Percentiles rank a stretch among this genome's conserved stretches.
phyloP scores from a whole-genome alignment of 208 protist genomes.

The Crithidia fasciculata region DNA sequence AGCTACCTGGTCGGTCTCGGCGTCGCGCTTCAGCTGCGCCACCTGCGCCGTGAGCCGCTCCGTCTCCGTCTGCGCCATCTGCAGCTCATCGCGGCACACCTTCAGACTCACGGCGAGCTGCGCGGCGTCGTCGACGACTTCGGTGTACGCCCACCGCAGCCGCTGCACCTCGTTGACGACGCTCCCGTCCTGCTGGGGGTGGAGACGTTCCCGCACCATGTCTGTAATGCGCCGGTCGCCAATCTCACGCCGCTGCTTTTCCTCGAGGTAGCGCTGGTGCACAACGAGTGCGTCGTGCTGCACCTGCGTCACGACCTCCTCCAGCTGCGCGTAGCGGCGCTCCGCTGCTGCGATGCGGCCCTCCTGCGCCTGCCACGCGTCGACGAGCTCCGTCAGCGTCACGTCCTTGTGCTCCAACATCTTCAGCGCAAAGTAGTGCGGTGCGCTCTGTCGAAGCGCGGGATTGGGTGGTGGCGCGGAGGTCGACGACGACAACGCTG shows the following conservation, averaged over 20 bases:
- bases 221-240: slow-evolving; percentile 78
- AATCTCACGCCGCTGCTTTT: slow-evolving; percentile 75
- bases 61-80: slow-evolving; percentile 24
- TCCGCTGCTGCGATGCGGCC: slow-evolving; percentile 48
- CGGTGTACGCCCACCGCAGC: slow-evolving; percentile 64
- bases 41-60: slow-evolving; percentile 34
- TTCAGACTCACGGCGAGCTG: slow-evolving; percentile 72
- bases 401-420: slow-evolving; percentile 76
- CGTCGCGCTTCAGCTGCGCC: slow-evolving; percentile 54
- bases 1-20: slow-evolving; percentile 65
- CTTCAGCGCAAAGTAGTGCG: slow-evolving; percentile 80
- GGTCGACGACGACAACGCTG: neutral
- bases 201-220: slow-evolving; percentile 72
- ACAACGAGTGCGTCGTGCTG: slow-evolving; percentile 69
- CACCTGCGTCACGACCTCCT: slow-evolving; percentile 42
- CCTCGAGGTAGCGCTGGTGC: slow-evolving; percentile 74
- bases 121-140: slow-evolving; percentile 75
- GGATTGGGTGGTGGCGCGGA: slow-evolving; percentile 8
- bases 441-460: slow-evolving; percentile 36
- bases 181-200: slow-evolving; percentile 35
- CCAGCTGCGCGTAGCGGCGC: slow-evolving; percentile 38
- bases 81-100: slow-evolving; percentile 54
- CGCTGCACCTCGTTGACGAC: slow-evolving; percentile 56
- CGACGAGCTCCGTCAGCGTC: slow-evolving; percentile 80
- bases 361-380: slow-evolving; percentile 73